Evolutionary conservation across 148 eudicot genomes (phyloP).

Genomic region (Rhododendron kiyosumense): DNA sequence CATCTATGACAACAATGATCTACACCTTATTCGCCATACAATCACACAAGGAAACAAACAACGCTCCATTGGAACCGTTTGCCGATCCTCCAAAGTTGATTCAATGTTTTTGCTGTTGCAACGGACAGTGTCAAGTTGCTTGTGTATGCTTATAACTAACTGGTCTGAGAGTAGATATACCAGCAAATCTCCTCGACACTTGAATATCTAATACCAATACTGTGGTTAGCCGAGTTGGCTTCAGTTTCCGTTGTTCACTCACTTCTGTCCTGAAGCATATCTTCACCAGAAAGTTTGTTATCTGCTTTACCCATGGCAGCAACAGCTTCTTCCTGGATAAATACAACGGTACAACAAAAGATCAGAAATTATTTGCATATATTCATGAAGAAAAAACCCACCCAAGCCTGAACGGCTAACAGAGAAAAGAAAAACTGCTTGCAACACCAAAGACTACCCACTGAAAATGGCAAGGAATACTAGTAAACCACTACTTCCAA

Average conservation of each 20-base stretch:
- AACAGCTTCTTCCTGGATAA: slow-evolving; percentile 13
- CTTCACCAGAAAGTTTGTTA: slow-evolving; percentile 11
- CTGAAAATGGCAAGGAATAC: background rate
- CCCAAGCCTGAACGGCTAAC: background rate
- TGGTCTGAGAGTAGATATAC: background rate
- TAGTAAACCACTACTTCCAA: background rate
- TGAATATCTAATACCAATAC: background rate
- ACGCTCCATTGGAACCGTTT: background rate
- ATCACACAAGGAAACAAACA: background rate
- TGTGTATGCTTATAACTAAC: background rate
- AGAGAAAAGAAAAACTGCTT: background rate
- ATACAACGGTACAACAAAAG: background rate
- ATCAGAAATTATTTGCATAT: background rate
- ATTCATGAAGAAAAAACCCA: background rate
- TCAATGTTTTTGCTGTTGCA: background rate
- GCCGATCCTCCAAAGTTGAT: background rate
- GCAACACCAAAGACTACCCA: background rate
- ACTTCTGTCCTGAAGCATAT: slow-evolving; percentile 2
- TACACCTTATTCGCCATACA: background rate
- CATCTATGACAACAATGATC: background rate
- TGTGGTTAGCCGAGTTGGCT: background rate
- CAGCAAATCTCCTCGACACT: background rate
- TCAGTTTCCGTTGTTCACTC: background rate
- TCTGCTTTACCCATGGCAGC: slow-evolving; percentile 4
- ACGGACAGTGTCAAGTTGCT: background rate